Evolutionary conservation across 495 filamentous ascomycete species (phyloP), one percentile per base, ranked within the genome.

Genomic region (Podospora anserina): DNA sequence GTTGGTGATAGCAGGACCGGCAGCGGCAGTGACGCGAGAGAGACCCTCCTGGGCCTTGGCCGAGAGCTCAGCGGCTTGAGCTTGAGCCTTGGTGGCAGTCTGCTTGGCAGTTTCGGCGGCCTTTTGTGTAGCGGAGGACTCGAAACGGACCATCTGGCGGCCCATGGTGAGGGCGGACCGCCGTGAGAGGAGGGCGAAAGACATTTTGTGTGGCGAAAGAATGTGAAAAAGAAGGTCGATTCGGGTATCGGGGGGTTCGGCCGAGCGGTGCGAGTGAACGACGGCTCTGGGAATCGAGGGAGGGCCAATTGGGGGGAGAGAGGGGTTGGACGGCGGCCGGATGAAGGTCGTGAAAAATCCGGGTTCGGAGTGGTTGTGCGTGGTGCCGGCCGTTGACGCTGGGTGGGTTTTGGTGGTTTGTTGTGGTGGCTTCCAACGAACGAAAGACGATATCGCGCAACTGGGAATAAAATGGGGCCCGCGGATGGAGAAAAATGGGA

Each of bases 41-140:
- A 97, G 88, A 72, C 94, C 93, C 82, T 97, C 85, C 68, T 88
- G 84, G 64, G 94, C 93, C 86, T 94, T 94, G 69, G 88, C 86
- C 55, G 88, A 82, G 77, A 84, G 84, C 63, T 89, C 82, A 60
- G 88, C 85, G 30, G 89, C 87, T 69, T 84, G 79, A 69, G 90
- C 83, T 70, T 87, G 83, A 62, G 91, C 89, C 83, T 93, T 89
- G 57, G 84, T 76, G 39, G 87, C 83, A 30, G 82, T 74, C 26
- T 84, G 75, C 74, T 86, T 85, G 55, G 85, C 85, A 19, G 88
- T 76, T 65, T 85, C 84, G 67, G 88, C 80, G 70, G 89, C 89
- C 81, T 93, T 90, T 66, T 73, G 66, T 58, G 80, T 73, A 13
- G 78, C 66, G 64, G 82, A 81, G 60, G 82, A 84, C 79, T 85